phyloP scores from a whole-genome alignment of 495 filamentous ascomycete species.

The Penicillium cataractarum region DNA sequence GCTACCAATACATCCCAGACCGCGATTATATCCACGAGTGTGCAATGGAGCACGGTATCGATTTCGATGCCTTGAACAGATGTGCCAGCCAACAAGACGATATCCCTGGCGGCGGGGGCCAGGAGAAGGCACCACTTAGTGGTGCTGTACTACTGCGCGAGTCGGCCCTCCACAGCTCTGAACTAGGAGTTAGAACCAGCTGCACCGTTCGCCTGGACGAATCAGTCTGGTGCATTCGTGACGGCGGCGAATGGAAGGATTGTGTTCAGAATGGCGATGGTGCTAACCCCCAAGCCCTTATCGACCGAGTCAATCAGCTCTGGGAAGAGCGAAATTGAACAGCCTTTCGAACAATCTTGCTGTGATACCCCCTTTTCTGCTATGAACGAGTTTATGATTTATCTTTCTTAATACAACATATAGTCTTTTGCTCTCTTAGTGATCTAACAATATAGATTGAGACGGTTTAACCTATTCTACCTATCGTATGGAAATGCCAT shows the following conservation, averaged over 20 bases:
- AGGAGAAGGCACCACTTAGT: conserved; percentile 47
- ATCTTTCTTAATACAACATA: not conserved
- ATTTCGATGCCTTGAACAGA: conserved; percentile 79
- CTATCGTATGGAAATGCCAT: not conserved
- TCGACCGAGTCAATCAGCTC: conserved; percentile 66
- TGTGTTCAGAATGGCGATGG: conserved; percentile 64
- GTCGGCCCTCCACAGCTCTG: conserved; percentile 70
- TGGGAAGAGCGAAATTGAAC: conserved; percentile 40
- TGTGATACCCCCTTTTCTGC: conserved; percentile 10
- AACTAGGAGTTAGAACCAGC: conserved; percentile 74
- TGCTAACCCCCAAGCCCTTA: conserved; percentile 67
- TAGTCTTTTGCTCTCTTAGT: not conserved
- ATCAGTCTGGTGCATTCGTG: conserved; percentile 79
- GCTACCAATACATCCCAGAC: conserved; percentile 75
- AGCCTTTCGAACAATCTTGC: not conserved
- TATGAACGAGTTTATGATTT: not conserved
- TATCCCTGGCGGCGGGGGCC: conserved; percentile 60
- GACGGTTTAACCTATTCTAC: not conserved
- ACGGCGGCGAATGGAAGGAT: conserved; percentile 78
- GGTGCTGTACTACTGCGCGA: conserved; percentile 69
- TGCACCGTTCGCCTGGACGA: conserved; percentile 86
- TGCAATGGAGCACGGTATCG: conserved; percentile 83
- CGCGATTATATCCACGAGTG: conserved; percentile 77
- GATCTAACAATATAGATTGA: not conserved
- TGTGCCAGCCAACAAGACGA: conserved; percentile 62